Evolutionary conservation across 1,284 basidiomycete species (phyloP).

Genomic region (Filobasidium uniguttulatum): DNA sequence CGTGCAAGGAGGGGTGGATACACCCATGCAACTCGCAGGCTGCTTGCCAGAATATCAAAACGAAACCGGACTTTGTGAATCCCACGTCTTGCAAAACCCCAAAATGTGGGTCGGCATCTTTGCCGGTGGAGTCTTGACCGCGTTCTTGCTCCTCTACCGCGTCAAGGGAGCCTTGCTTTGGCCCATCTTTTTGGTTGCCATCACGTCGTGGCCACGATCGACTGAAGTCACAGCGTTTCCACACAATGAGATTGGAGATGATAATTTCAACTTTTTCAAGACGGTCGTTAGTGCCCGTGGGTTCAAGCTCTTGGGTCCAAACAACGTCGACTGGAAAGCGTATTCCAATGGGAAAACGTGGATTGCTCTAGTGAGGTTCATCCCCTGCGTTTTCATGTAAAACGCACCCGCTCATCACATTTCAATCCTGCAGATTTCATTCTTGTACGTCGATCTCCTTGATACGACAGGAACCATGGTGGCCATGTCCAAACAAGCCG

Average conservation of each 20-base stretch:
- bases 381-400: constrained; percentile 10
- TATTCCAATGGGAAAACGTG: constrained; percentile 59
- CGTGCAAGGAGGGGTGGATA: constrained; percentile 58
- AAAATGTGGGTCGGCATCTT: constrained; percentile 83
- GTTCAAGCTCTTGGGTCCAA: constrained; percentile 32
- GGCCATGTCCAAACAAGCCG: constrained; percentile 86
- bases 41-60: constrained; percentile 44
- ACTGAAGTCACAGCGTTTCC: constrained; percentile 74
- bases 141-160: constrained; percentile 69
- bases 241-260: constrained; percentile 52
- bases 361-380: constrained; percentile 61
- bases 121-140: constrained; percentile 66
- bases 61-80: constrained; percentile 46
- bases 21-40: constrained; percentile 68
- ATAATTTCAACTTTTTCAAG: constrained; percentile 72
- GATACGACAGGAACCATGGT: constrained; percentile 62
- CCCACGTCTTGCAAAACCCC: constrained; percentile 56
- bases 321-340: constrained; percentile 24
- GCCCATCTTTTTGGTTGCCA: constrained; percentile 63
- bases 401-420: constrained; percentile 2
- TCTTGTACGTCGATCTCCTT: constrained; percentile 80
- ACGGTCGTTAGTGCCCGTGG: constrained; percentile 57
- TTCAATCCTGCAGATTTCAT: constrained; percentile 33
- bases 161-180: constrained; percentile 48
- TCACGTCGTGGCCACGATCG: constrained; percentile 74